phyloP scores from a whole-genome alignment of 306 rosid genomes.

The Lotus japonicus region DNA sequence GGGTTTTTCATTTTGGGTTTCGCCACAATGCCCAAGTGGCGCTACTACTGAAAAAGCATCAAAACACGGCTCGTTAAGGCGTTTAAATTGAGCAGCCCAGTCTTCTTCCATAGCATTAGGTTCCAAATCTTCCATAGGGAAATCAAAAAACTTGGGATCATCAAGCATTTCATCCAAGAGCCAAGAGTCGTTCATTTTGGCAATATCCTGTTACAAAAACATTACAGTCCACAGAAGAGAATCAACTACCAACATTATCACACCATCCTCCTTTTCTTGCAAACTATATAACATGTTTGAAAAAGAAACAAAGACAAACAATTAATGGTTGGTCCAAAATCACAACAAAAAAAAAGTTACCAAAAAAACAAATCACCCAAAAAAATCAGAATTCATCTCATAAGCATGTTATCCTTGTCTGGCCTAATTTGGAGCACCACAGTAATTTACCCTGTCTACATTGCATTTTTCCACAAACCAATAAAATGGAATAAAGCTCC shows the following conservation, averaged over 20 bases:
- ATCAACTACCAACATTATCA: slow-evolving; percentile 12
- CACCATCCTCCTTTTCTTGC: neutral
- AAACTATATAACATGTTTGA: neutral
- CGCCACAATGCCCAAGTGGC: slow-evolving; percentile 23
- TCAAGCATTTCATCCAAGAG: slow-evolving; percentile 43
- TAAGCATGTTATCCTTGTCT: neutral
- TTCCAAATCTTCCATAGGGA: slow-evolving; percentile 73
- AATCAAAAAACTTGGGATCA: slow-evolving; percentile 46
- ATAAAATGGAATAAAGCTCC: neutral
- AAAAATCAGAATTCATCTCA: slow-evolving; percentile 1
- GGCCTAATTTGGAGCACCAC: slow-evolving; percentile 9
- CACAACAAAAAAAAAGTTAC: neutral
- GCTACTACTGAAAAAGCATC: slow-evolving; percentile 38
- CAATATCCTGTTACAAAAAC: slow-evolving; percentile 35
- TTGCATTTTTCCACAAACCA: neutral
- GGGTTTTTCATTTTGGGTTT: slow-evolving; percentile 15
- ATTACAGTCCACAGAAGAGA: neutral
- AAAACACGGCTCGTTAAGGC: slow-evolving; percentile 41
- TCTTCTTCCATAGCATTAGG: slow-evolving; percentile 37
- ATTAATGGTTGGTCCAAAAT: neutral
- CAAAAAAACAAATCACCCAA: no score
- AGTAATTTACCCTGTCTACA: neutral
- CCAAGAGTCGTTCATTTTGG: slow-evolving; percentile 51
- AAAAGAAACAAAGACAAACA: slow-evolving; percentile 2
- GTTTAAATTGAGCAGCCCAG: slow-evolving; percentile 50